Base-by-base conservation (phyloP, 2,329 filamentous ascomycete genomes). In the Hymenoscyphus repandus region DNA sequence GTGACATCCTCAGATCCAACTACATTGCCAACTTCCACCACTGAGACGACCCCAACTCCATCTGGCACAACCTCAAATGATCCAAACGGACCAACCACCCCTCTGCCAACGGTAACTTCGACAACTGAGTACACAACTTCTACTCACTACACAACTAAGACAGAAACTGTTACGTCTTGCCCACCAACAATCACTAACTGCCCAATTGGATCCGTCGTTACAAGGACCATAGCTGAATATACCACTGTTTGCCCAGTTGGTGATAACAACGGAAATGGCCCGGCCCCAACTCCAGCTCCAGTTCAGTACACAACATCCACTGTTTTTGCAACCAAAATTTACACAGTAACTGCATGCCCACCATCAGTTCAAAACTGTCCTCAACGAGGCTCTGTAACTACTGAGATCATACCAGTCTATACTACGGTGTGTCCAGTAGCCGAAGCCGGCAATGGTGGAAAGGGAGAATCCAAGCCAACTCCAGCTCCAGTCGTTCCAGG, bases 121-220 rank as follows among this genome's bases (percentile, higher is more conserved):
- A 75, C 74, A 3, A 78, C 77, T 41, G 66, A 79, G 61, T 77
- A 70, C 70, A 73, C 72, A 53, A 80, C 78, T 41, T 64, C 68
- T 1, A 64, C 73, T 10, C 58, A 63, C 15, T 77, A 70, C 70
- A 73, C 72, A 53, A 80, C 78, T 41, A 64, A 68, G 1, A 64
- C 73, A 7, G 58, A 63, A n/a, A 67, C 63, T 1, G 51, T 65
- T 32, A 65, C 58, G 6, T 52, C 54, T 9, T 66, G 64, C 33
- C 58, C 63, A 1, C 52, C 58, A 6, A 56, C 53, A 2, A 61
- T 66, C 1, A 64, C 62, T 9, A 50, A 66, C 22, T 66, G 64
- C 52, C 64, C 64, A 13, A 39, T 55, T 12, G 58, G 58, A 3
- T 39, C 39, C 18, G 61, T 65, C 7, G 63, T 68, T 41, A 70